A percentile compares a stretch with the other conserved stretches of the same genome.
Evolutionary conservation across 164 flowering plant species (phyloP).

Genomic region (Cinnamomum micranthum): DNA sequence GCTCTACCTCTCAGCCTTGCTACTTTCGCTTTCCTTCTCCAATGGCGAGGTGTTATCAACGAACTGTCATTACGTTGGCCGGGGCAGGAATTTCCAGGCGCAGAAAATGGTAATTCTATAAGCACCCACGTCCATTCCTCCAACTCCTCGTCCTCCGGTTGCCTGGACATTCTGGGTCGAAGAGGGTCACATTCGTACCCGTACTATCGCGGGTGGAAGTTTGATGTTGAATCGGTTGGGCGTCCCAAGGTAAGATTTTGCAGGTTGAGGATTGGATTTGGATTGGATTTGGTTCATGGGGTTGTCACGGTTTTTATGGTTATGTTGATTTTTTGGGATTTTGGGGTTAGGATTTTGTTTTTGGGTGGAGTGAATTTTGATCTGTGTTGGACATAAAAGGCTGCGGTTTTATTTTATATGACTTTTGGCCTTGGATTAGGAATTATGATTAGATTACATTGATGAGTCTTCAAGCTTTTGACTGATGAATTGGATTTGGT

Average conservation of each 20-base stretch:
- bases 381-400: too few species aligned
- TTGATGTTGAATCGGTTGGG: conserved; percentile 47
- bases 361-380: too few species aligned
- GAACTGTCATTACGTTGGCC: conserved; percentile 82
- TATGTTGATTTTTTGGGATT: neutral
- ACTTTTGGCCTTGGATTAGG: too few species aligned
- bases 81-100: conserved; percentile 60
- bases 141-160: conserved; percentile 28
- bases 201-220: conserved; percentile 62
- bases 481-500: too few species aligned
- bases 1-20: conserved; percentile 78
- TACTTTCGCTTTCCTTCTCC: conserved; percentile 69
- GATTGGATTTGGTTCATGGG: neutral
- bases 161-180: conserved; percentile 36
- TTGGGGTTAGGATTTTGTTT: too few species aligned
- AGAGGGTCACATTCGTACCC: conserved; percentile 50
- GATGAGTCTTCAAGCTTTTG: too few species aligned
- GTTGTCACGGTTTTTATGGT: neutral
- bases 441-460: too few species aligned
- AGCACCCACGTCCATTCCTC: conserved; percentile 7
- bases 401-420: too few species aligned
- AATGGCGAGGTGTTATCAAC: conserved; percentile 79
- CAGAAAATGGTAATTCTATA: conserved; percentile 23
- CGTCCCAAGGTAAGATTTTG: conserved; percentile 55
- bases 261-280: neutral